phyloP scores from a whole-genome alignment of 805 yeast genomes.

The Myxozyma melibiosi region DNA sequence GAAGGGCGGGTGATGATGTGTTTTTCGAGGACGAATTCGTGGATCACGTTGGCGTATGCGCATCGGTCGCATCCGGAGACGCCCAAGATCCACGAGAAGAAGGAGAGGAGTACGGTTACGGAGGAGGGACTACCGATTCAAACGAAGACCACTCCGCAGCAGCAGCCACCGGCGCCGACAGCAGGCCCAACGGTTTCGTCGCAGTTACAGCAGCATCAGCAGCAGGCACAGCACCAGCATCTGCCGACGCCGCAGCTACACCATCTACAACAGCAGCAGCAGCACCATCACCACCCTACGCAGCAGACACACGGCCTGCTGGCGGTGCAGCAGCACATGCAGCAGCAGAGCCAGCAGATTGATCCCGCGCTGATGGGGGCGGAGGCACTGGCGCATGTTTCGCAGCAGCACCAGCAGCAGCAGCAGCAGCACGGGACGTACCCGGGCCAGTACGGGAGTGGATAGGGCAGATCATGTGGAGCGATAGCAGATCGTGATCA shows the following conservation, averaged over 20 bases:
- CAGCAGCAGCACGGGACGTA: neutral
- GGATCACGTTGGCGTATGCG: conserved; percentile 29
- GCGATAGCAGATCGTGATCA: neutral
- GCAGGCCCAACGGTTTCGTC: neutral
- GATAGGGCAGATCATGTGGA: neutral
- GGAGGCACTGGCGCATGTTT: conserved; percentile 15
- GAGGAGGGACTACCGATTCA: neutral
- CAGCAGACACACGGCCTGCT: conserved; percentile 1
- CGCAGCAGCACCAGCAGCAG: conserved; percentile 12
- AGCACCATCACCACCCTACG: conserved; percentile 7
- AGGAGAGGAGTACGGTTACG: conserved; percentile 3
- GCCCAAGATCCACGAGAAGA: conserved; percentile 30
- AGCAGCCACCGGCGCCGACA: conserved; percentile 1
- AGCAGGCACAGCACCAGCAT: conserved; percentile 5
- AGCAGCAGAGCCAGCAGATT: conserved; percentile 16
- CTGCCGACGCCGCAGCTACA: conserved; percentile 4
- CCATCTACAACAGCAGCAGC: neutral
- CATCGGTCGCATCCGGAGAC: conserved; percentile 29
- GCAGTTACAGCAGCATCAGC: neutral
- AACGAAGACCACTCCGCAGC: neutral
- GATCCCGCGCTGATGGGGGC: conserved; percentile 29
- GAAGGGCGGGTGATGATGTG: conserved; percentile 30
- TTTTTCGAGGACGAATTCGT: conserved; percentile 28
- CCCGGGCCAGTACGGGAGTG: conserved; percentile 10
- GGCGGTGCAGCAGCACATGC: conserved; percentile 12